Evolutionary conservation across 331 rosid genomes (phyloP), one percentile per base, ranked within the genome.

Genomic region (Rhamnella rubrinervis): DNA sequence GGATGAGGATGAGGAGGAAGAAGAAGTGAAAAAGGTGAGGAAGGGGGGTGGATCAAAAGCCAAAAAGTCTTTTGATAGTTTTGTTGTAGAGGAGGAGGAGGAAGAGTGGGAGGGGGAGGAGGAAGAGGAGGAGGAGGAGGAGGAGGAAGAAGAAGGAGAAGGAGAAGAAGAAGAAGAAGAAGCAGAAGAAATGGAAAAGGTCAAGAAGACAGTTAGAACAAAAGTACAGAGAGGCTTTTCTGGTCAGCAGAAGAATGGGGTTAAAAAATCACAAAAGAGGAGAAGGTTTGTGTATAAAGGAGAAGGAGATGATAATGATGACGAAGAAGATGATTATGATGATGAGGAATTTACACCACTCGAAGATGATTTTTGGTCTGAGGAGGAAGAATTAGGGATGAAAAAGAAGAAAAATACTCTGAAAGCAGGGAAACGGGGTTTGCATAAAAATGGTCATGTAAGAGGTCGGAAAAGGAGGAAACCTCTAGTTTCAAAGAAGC

Each of bases 361-460:
- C 2, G 88, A 84, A 68, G 95, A 89, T 69, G 97, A 89, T 65
- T 89, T 84, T 71, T 87, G 67, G 66, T 82, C 86, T 0, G 92
- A 84, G 25, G 97, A 89, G 71, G 88, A 85, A 78, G 85, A 75
- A 60, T 31, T 41, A 1, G 68, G 61, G 71, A 74, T 38, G 38
- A 73, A 61, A 79, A 89, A 62, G 80, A 89, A 73, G 90, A 83
- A 71, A 73, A 79, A 58, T 60, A 55, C 64, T 52, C 41, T 26
- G 77, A 87, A 81, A 83, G 56, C 61, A 38, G 66, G 71, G 62
- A 82, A 82, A 81, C 78, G 71, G 65, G 74, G 71, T 37, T 71
- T 63, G 78, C 74, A 44, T 74, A 89, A 73, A 83, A 92, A 61
- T 49, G 68, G 67, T 79, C 61, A 77, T 49, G 23, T 59, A 15